Conservation (phyloP, 805 yeast species). For the Yamadazyma takamatsuzukensis region DNA sequence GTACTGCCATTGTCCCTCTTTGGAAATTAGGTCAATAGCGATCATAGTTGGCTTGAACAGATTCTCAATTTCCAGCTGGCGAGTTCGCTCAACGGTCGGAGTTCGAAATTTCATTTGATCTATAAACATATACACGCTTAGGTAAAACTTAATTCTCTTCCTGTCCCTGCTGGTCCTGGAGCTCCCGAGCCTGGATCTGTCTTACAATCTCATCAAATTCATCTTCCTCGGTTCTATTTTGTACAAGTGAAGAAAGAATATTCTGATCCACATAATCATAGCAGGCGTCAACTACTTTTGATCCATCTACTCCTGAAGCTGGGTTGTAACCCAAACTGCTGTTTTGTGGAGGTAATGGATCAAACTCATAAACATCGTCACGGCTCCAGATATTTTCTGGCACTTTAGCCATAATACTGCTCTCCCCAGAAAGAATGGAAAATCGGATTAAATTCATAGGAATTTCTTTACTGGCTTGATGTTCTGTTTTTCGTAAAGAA, state of each 20-base stretch:
- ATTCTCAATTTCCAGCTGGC: too few relatives aligned
- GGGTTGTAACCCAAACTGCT: constrained; percentile 34
- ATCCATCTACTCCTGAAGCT: constrained; percentile 21
- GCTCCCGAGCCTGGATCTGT: constrained; percentile 13
- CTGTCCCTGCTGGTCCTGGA: too few relatives aligned
- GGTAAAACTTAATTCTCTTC: too few relatives aligned
- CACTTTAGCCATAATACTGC: constrained; percentile 63
- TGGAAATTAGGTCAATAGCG: constrained; percentile 38
- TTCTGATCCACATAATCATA: constrained; percentile 46
- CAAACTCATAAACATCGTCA: constrained; percentile 65
- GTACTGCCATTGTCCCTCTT: constrained; percentile 42
- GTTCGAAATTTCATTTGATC: not conserved
- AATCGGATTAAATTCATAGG: constrained; percentile 66
- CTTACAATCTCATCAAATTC: constrained; percentile 21
- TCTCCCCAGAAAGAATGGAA: constrained; percentile 68
- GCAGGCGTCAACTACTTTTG: constrained; percentile 26
- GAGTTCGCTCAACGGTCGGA: too few relatives aligned
- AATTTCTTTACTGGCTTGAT: constrained; percentile 22
- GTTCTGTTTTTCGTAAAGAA: constrained; percentile 1
- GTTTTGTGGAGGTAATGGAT: constrained; percentile 60
- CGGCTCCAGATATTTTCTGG: constrained; percentile 60
- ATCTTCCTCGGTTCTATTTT: constrained; percentile 25
- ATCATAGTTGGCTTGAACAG: too few relatives aligned
- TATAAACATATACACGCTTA: too few relatives aligned
- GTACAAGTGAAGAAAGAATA: constrained; percentile 41